These are phyloP conservation scores for Paragyromitra xinjiangensis DNA, from an alignment of 495 filamentous ascomycete genomes.

Conservation along the genomic window DNA sequence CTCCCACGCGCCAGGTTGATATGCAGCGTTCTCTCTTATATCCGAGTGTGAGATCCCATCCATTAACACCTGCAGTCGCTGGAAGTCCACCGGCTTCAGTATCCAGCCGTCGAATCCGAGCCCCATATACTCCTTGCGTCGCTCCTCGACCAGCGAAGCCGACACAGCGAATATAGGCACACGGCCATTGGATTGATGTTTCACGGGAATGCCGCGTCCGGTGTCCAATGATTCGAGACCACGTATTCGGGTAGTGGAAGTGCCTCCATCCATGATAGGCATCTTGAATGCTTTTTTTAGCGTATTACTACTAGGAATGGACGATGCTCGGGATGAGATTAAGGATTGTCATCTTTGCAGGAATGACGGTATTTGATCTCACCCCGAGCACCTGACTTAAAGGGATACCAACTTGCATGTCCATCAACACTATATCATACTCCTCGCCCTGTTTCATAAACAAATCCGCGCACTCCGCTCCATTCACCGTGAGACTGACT, in stretches of 20 bases:
- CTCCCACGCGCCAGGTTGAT: slow-evolving; percentile 74
- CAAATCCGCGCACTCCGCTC: slow-evolving; percentile 80
- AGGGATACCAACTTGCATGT: slow-evolving; percentile 76
- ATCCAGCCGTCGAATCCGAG: slow-evolving; percentile 94
- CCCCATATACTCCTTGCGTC: slow-evolving; percentile 74
- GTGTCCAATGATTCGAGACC: slow-evolving; percentile 65
- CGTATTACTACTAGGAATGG: slow-evolving; percentile 18
- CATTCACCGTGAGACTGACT: slow-evolving; percentile 79
- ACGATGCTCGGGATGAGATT: background rate
- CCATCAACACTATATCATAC: slow-evolving; percentile 94
- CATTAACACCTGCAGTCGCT: slow-evolving; percentile 70
- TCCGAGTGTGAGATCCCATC: slow-evolving; percentile 66
- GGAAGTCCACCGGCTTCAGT: slow-evolving; percentile 77
- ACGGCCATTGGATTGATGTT: slow-evolving; percentile 57
- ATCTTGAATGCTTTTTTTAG: slow-evolving; percentile 66
- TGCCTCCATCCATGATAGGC: slow-evolving; percentile 90
- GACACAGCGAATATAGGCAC: slow-evolving; percentile 92
- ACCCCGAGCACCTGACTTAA: background rate
- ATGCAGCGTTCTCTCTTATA: slow-evolving; percentile 63
- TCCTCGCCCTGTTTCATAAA: slow-evolving; percentile 65
- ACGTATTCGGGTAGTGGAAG: slow-evolving; percentile 84
- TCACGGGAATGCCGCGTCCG: slow-evolving; percentile 31
- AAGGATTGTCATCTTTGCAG: background rate
- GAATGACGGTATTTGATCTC: background rate
- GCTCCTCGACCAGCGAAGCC: slow-evolving; percentile 78